Evolutionary conservation across 768 basidiomycete species (phyloP), one percentile per base, ranked within the genome.

Genomic region (Leccinum ochraceum): DNA sequence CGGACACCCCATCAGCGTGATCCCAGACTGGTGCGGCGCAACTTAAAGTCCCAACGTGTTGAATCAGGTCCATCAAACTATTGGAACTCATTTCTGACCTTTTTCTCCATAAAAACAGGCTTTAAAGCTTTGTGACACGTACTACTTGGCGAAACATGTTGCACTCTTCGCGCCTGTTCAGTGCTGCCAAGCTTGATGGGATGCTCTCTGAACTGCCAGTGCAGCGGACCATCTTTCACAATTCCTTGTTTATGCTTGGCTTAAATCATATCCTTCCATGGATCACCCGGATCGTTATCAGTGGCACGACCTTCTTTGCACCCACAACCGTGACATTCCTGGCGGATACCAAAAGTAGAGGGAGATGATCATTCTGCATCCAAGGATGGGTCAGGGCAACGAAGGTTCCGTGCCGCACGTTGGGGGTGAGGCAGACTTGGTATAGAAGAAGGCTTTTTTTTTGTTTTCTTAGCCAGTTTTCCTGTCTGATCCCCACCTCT

Each of bases 291-390:
- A n/a, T 54, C 28, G 9, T 22, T 9, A 24, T 36, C 36, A 16
- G 32, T 28, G 32, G 46, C 20, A 11, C n/a, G 56, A 44, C n/a
- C 37, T 42, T 37, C 37, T 51, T 59, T 54, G 52, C 52, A 34
- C 53, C 50, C 24, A 52, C 46, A 36, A 46, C 24, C 6, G 8
- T 34, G 24, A 26, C 57, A 37, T 26, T 42, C 53, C 61, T 49
- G 5, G 60, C 20, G 24, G 8, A 60, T 57, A 50, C 60, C 49
- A 55, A 56, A 62, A 50, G 24, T 49, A 44, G 69, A 52, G 20
- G 39, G 32, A 2, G 66, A 6, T 60, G 70, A 70, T 69, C 70
- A 32, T 54, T 52, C 42, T 42, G 20, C 32, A 26, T 53, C 46
- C 34, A 46, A 30, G 58, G 56, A 58, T 53, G 50, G 42, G 9